Conservation (phyloP, 352 stramenopile genomes). For the Thraustochytrium striatum region DNA sequence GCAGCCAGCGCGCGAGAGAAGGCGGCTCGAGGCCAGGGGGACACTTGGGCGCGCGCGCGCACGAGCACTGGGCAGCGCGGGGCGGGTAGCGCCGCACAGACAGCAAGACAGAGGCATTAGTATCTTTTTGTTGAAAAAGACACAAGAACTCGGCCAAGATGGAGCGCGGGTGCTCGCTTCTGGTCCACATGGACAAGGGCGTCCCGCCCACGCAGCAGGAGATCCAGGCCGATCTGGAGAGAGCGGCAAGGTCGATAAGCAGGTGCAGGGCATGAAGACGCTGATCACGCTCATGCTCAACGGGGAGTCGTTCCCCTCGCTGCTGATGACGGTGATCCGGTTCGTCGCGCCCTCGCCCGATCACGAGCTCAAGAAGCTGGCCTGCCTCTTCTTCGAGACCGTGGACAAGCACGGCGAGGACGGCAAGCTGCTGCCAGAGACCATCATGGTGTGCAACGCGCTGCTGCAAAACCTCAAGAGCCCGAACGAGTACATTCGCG, state of each 20-base stretch:
- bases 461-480: constrained; percentile 99
- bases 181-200: constrained; percentile 44
- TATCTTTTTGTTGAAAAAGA: too few species aligned
- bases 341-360: constrained; percentile 99
- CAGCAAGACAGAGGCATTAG: too few species aligned
- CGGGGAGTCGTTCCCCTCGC: constrained; percentile 94
- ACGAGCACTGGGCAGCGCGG: too few species aligned
- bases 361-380: constrained; percentile 98
- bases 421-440: constrained; percentile 95
- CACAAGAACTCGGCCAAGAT: too few species aligned
- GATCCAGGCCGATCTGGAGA: constrained; percentile 53
- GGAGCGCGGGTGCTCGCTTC: constrained; percentile 45
- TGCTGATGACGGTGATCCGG: constrained; percentile 99
- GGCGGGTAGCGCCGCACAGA: too few species aligned
- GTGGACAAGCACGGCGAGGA: constrained; percentile 57
- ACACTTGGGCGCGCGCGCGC: too few species aligned
- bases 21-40: not conserved
- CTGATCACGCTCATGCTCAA: constrained; percentile 95
- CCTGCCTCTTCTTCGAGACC: constrained; percentile 89
- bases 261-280: constrained; percentile 94
- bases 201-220: constrained; percentile 41
- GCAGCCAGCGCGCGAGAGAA: not conserved
- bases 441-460: constrained; percentile 96
- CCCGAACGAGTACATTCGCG: constrained; percentile 99
- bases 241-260: constrained; percentile 59